These are phyloP conservation scores for Phytophthora hibernalis DNA, from an alignment of 352 stramenopile species.

Conservation along the genomic window DNA sequence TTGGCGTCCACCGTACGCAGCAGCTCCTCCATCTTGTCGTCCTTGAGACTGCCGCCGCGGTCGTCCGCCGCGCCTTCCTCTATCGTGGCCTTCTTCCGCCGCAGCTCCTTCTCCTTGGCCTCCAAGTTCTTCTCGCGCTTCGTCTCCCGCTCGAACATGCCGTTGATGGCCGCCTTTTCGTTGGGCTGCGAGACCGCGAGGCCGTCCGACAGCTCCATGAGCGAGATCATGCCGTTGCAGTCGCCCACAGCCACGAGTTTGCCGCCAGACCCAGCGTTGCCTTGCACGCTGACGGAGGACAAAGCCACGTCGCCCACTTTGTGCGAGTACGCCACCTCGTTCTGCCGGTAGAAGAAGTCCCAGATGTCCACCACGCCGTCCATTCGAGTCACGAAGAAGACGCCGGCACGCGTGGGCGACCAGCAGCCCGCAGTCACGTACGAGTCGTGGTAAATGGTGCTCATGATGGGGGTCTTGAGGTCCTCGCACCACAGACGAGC, in stretches of 20 bases:
- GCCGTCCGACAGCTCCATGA: constrained; percentile 95
- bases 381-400: constrained; percentile 98
- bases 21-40: constrained; percentile 96
- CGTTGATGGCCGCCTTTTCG: constrained; percentile 95
- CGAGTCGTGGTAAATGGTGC: constrained; percentile 95
- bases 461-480: constrained; percentile 98
- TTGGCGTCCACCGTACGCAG: constrained; percentile 94
- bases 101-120: constrained; percentile 89
- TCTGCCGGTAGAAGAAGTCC: constrained; percentile 98
- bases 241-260: constrained; percentile 96
- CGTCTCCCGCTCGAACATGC: constrained; percentile 97
- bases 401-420: constrained; percentile 94
- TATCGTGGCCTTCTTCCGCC: constrained; percentile 81
- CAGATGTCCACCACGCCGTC: constrained; percentile 98
- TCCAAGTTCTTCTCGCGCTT: constrained; percentile 97
- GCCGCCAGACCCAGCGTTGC: constrained; percentile 86
- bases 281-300: constrained; percentile 94
- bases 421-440: constrained; percentile 98
- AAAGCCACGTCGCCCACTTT: constrained; percentile 95
- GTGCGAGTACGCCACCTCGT: constrained; percentile 97
- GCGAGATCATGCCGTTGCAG: constrained; percentile 95
- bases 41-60: constrained; percentile 63
- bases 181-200: constrained; percentile 92
- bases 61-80: constrained; percentile 86
- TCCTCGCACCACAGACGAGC: constrained; percentile 97